Percentiles rank a stretch among this genome's conserved stretches.
Conservation (phyloP, 2,329 filamentous ascomycete genomes). For the Claviceps sp. region DNA sequence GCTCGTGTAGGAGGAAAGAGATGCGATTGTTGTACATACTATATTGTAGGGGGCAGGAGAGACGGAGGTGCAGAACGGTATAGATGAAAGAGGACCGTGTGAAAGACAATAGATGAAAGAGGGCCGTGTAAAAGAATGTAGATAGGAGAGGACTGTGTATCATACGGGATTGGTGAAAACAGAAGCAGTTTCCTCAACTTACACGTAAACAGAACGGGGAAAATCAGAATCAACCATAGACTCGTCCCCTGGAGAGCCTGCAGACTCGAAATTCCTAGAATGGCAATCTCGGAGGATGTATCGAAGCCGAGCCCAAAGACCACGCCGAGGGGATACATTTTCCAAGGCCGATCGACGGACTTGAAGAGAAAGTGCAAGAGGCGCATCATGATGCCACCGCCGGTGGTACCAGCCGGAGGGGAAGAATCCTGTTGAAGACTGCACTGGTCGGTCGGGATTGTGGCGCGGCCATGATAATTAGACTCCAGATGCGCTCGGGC, state of each 20-base stretch:
- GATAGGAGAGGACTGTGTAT: too few relatives aligned
- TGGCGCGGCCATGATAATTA: neutral
- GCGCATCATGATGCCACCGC: conserved; percentile 59
- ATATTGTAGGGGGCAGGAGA: too few relatives aligned
- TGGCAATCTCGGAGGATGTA: conserved; percentile 84
- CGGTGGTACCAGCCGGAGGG: conserved; percentile 34
- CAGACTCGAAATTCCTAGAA: conserved; percentile 80
- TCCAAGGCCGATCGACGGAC: conserved; percentile 68
- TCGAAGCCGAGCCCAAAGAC: conserved; percentile 91
- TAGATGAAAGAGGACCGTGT: too few relatives aligned
- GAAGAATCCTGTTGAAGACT: neutral
- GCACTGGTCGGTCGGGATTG: neutral
- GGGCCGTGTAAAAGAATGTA: too few relatives aligned
- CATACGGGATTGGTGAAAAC: too few relatives aligned
- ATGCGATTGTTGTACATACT: too few relatives aligned
- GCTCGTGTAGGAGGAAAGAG: too few relatives aligned
- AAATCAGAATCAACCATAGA: conserved; percentile 89
- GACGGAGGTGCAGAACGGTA: too few relatives aligned
- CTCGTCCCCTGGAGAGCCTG: conserved; percentile 76
- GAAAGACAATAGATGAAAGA: too few relatives aligned
- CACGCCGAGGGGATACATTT: conserved; percentile 86
- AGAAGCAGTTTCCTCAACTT: conserved; percentile 11
- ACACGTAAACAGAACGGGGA: conserved; percentile 81
- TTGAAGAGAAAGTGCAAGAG: conserved; percentile 66
- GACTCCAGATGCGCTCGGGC: conserved; percentile 3